Percentiles rank a stretch among this genome's conserved stretches.
phyloP scores from a whole-genome alignment of 2,329 filamentous ascomycete species.

The Emergomyces pasteurianus region DNA sequence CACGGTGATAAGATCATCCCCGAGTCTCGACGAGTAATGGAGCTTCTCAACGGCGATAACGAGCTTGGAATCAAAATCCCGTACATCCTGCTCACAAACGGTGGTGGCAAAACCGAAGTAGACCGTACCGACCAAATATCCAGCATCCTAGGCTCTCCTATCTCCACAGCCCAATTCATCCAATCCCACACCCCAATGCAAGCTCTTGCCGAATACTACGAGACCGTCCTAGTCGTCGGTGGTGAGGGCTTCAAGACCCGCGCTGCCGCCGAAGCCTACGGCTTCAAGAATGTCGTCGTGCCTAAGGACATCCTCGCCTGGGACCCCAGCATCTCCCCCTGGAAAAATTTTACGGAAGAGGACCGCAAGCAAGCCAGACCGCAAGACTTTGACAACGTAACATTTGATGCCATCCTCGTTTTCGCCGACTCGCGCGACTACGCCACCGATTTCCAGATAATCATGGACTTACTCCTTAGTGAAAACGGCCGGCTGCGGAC shows the following conservation, averaged over 20 bases:
- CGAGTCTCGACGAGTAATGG: constrained; percentile 52
- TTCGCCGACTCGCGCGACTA: constrained; percentile 65
- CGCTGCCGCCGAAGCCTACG: constrained; percentile 60
- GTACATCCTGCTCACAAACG: constrained; percentile 65
- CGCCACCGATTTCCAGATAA: constrained; percentile 64
- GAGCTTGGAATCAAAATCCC: constrained; percentile 68
- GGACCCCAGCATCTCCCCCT: constrained; percentile 57
- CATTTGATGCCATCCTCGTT: constrained; percentile 63
- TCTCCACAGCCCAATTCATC: constrained; percentile 63
- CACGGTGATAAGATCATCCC: constrained; percentile 61
- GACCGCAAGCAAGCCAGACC: constrained; percentile 56
- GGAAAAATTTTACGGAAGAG: constrained; percentile 54
- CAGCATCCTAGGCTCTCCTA: constrained; percentile 52
- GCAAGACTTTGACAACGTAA: constrained; percentile 58
- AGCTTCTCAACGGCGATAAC: constrained; percentile 64
- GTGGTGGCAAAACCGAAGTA: constrained; percentile 57
- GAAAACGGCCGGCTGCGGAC: constrained; percentile 57
- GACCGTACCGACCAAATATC: constrained; percentile 55
- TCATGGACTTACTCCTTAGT: constrained; percentile 58
- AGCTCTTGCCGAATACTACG: constrained; percentile 63
- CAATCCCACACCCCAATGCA: constrained; percentile 69
- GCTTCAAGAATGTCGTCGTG: constrained; percentile 61
- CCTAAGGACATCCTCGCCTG: constrained; percentile 63
- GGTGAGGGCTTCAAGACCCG: constrained; percentile 65
- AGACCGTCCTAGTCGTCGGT: constrained; percentile 62